These are phyloP conservation scores for Stachybotrys elegans DNA, from an alignment of 2,329 filamentous ascomycete species.

Conservation along the genomic window DNA sequence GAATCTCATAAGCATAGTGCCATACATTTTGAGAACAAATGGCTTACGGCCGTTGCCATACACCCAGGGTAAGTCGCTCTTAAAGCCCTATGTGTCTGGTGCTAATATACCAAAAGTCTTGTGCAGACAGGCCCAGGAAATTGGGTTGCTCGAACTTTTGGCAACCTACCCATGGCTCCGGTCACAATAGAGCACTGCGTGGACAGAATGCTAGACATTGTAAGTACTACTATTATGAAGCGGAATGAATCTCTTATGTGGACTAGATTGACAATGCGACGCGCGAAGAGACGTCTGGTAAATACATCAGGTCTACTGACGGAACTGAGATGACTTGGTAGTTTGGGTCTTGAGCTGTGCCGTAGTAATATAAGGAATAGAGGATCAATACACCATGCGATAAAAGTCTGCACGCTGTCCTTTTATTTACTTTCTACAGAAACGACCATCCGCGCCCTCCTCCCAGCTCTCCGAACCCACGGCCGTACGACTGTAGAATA, in stretches of 20 bases:
- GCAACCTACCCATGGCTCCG: slow-evolving; percentile 23
- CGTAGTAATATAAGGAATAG: too few relatives aligned
- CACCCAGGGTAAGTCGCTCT: slow-evolving; percentile 15
- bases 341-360: too few relatives aligned
- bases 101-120: slow-evolving; percentile 16
- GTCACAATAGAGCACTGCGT: slow-evolving; percentile 28
- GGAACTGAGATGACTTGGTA: slow-evolving; percentile 12
- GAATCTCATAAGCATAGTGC: not conserved
- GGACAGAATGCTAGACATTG: slow-evolving; percentile 20
- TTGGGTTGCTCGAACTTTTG: slow-evolving; percentile 22
- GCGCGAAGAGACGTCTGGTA: slow-evolving; percentile 17
- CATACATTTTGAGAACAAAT: slow-evolving; percentile 2
- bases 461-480: not conserved
- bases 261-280: slow-evolving; percentile 30
- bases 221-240: slow-evolving; percentile 8
- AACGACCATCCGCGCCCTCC: not conserved
- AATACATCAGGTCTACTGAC: slow-evolving; percentile 12
- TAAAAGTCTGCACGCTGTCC: too few relatives aligned
- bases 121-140: slow-evolving; percentile 38
- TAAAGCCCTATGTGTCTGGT: not conserved
- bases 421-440: not conserved
- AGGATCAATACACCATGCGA: too few relatives aligned
- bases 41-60: slow-evolving; percentile 7
- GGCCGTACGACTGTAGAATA: slow-evolving; percentile 32
- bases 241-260: not conserved